Evolutionary conservation across 179 eudicot species (phyloP), one percentile per base, ranked within the genome.

Genomic region (Amaranthus tricolor): DNA sequence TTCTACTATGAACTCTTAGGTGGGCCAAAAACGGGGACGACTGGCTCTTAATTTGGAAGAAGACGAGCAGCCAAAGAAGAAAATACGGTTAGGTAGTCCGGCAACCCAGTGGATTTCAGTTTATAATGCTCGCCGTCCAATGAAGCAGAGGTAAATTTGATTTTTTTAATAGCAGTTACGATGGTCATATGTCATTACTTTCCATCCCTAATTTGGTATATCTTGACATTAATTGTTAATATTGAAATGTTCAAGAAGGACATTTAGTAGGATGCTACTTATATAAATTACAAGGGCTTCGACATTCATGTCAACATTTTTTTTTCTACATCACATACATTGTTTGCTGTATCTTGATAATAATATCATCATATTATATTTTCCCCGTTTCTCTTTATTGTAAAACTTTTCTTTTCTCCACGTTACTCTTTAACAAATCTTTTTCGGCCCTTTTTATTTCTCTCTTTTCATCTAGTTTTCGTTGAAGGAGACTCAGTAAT

Each of bases 81-180:
- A 93, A 86, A 81, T 85, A 44, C 82, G 98, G 43, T 74, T 91
- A 62, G 98, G 98, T 74, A 93, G 90, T 77, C 94, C 98, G 45
- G 98, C 98, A 49, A 91, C 89, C 21, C 96, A 93, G 74, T 93
- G 98, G 98, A 88, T 93, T 77, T 89, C 94, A 60, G 96, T 91
- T 67, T 93, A 93, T 77, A 93, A 93, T 87, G 98, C 98, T 44
- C 91, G 94, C 16, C 91, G 96, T 50, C 96, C 96, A 19, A 91
- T 93, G 98, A 93, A 93, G 80, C 98, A 93, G 72, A 85, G 98
- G 98, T 91, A 84, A 68, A 10, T 69, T 59, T 57, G 21, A 19
- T 17, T 52, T 31, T 14, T 5, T 21, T 45, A 56, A 7, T 53
- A 53, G 57, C 19, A 60, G 20, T 73, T 61, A 20, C 53, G 55